Percentiles rank a stretch among this genome's conserved stretches.
Evolutionary conservation across 2,329 filamentous ascomycete genomes (phyloP).

Genomic region (Colletotrichum liriopes): DNA sequence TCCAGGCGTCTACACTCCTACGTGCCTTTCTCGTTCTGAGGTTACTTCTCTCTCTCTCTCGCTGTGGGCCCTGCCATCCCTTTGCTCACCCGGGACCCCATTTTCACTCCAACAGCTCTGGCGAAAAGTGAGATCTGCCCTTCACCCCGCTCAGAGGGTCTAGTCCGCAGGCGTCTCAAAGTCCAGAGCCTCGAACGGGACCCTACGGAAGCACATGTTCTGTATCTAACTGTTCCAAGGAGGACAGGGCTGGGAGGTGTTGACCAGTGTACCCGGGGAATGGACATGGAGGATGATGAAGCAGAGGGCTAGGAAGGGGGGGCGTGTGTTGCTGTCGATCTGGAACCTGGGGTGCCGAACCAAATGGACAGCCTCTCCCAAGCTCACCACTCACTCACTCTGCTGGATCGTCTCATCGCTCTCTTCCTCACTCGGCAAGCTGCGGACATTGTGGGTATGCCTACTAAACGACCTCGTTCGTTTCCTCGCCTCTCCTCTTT

Average conservation of each 20-base stretch:
- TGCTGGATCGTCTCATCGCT: background rate
- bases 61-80: constrained; percentile 33
- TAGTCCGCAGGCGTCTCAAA: background rate
- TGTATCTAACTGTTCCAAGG: constrained; percentile 23
- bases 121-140: constrained; percentile 26
- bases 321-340: constrained; percentile 33
- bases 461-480: constrained; percentile 6
- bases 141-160: constrained; percentile 18
- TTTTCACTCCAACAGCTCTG: constrained; percentile 11
- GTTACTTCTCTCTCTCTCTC: constrained; percentile 23
- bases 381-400: background rate
- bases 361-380: constrained; percentile 7
- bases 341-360: constrained; percentile 29
- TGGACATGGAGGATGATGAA: constrained; percentile 30
- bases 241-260: constrained; percentile 32
- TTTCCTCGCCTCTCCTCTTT: constrained; percentile 35
- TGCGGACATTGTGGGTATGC: constrained; percentile 13
- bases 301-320: constrained; percentile 33
- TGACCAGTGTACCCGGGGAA: constrained; percentile 29
- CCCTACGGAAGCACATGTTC: constrained; percentile 16
- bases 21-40: constrained; percentile 23
- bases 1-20: constrained; percentile 31
- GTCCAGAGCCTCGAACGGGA: constrained; percentile 16
- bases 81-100: constrained; percentile 36
- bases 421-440: constrained; percentile 23